Percentiles rank a stretch among this genome's conserved stretches.
Conservation (phyloP, 352 stramenopile genomes). For the Pythium guiyangense region DNA sequence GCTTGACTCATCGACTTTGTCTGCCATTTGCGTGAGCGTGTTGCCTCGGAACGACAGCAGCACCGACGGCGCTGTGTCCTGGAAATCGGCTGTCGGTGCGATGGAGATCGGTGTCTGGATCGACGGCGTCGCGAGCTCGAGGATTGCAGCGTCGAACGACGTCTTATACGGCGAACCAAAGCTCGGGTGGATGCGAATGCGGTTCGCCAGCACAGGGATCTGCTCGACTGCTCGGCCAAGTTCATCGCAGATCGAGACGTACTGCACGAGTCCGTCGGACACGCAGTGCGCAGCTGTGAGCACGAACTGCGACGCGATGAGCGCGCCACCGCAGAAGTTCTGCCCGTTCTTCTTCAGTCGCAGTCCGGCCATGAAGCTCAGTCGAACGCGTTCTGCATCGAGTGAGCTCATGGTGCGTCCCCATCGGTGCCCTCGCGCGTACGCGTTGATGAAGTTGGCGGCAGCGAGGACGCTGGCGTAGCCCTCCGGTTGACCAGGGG, state of each 20-base stretch:
- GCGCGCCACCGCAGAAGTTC: conserved; percentile 4
- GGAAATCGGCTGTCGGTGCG: conserved; percentile 1
- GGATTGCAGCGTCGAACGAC: conserved; percentile 15
- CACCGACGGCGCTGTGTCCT: too few relatives aligned
- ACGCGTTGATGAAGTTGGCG: conserved; percentile 11
- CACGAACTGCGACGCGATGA: conserved; percentile 7
- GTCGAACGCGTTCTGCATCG: neutral
- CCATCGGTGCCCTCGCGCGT: neutral
- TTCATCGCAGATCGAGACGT: conserved; percentile 1
- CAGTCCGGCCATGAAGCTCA: neutral
- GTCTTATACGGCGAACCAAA: conserved; percentile 10
- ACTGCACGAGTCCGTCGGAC: conserved; percentile 12
- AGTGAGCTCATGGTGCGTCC: too few relatives aligned
- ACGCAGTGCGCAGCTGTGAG: conserved; percentile 9
- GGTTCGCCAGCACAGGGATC: conserved; percentile 1
- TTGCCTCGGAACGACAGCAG: too few relatives aligned
- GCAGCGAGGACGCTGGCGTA: conserved; percentile 1
- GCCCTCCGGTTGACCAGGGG: neutral
- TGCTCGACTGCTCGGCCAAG: conserved; percentile 6
- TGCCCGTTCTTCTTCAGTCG: neutral
- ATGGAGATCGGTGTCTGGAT: neutral
- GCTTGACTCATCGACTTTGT: too few relatives aligned
- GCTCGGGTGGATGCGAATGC: conserved; percentile 24
- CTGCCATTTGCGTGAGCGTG: too few relatives aligned
- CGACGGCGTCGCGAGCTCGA: conserved; percentile 15